These are phyloP conservation scores for Candida awuae DNA, from an alignment of 805 yeast genomes.

Conservation along the genomic window DNA sequence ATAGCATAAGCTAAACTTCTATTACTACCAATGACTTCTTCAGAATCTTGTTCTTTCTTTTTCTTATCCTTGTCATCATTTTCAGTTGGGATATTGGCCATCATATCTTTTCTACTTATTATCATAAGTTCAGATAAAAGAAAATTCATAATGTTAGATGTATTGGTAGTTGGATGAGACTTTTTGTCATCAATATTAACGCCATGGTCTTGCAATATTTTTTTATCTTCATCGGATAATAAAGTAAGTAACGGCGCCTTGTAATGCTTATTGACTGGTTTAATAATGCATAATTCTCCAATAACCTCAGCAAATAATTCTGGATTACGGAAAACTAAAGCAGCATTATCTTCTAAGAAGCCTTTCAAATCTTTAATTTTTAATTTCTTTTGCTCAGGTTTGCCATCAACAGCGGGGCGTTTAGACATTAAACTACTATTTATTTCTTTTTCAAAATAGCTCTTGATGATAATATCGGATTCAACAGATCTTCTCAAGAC, in stretches of 20 bases:
- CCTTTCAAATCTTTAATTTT: conserved; percentile 38
- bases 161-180: conserved; percentile 12
- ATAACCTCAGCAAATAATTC: conserved; percentile 20
- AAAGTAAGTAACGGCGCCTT: conserved; percentile 15
- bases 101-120: conserved; percentile 23
- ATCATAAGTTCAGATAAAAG: conserved; percentile 60
- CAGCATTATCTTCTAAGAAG: conserved; percentile 42
- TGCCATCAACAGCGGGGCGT: conserved; percentile 3
- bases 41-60: conserved; percentile 15
- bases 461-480: conserved; percentile 39
- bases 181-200: conserved; percentile 11
- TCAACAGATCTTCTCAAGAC: conserved; percentile 69
- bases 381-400: conserved; percentile 10
- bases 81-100: conserved; percentile 13
- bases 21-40: conserved; percentile 32
- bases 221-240: conserved; percentile 21
- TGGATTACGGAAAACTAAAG: conserved; percentile 35
- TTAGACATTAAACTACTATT: conserved; percentile 29
- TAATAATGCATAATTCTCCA: conserved; percentile 15
- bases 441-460: conserved; percentile 45
- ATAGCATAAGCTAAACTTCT: conserved; percentile 55
- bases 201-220: conserved; percentile 3
- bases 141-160: conserved; percentile 53
- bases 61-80: conserved; percentile 16
- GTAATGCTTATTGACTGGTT: conserved; percentile 17